Base-by-base conservation (phyloP, 768 basidiomycete species). In the Phaffia tasmanica region DNA sequence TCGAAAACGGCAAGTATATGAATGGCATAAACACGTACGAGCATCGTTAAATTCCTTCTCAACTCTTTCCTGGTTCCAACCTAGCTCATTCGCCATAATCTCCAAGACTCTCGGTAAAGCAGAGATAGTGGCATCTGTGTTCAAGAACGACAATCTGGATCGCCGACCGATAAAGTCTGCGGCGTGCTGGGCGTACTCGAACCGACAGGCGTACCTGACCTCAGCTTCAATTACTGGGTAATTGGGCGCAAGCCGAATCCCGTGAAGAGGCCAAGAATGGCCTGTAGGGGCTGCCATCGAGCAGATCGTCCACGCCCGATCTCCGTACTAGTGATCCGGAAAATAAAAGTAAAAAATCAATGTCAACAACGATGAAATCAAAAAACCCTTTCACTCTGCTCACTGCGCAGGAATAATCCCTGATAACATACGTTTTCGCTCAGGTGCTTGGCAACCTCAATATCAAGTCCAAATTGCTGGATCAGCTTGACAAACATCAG, bases 401-500 rank as follows among this genome's bases (percentile, higher is more conserved):
- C 35, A 42, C 35, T 5, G 11, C 35, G 11, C 11, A 4, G 11
- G 35, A 42, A 42, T 4, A 42, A 42, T 11, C 6, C 4, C 11
- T 42, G 35, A 5, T 4, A 42, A 51, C 61, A 49, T 47, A 62
- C 61, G 72, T 85, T 88, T 63, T 88, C 85, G n/a, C 91, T 84
- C 4, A 99, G 80, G 73, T 97, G 92, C 73, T 86, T 86, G 2
- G 94, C 94, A 3, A 97, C 88, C 30, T 94, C 93, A 0, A 87
- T 86, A 67, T 89, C 88, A 25, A 94, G 76, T 25, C 92, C 91
- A 76, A 89, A 94, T 89, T 90, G 82, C 77, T 99, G 94, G 72
- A 93, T 86, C 67, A 99, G 80, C 63, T 89, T 86, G 76, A 97
- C 94, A 76, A 92, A 97, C 92, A 98, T 95, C 75, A 90, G 92